phyloP scores from a whole-genome alignment of 1,139 yeast genomes.

The Chernovozyma aurita region DNA sequence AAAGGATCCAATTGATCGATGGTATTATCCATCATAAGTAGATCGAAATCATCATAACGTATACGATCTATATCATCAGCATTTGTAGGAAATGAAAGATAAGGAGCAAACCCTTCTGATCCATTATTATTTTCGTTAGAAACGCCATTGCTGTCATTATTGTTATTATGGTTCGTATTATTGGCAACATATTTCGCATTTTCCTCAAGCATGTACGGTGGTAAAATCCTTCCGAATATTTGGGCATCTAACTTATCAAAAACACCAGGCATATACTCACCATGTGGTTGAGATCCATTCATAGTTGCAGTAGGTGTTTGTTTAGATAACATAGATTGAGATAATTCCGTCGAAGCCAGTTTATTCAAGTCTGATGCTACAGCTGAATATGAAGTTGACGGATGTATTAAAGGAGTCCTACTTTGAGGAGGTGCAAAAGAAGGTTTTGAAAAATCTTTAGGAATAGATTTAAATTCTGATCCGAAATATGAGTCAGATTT shows the following conservation, averaged over 20 bases:
- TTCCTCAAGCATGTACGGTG: conserved; percentile 70
- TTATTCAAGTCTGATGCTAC: neutral
- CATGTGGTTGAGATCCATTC: conserved; percentile 3
- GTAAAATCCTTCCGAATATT: conserved; percentile 75
- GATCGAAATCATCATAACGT: conserved; percentile 18
- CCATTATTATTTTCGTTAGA: neutral
- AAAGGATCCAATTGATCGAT: conserved; percentile 23
- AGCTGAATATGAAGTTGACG: neutral
- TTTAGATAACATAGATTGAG: neutral
- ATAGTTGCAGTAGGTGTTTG: neutral
- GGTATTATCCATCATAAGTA: conserved; percentile 10
- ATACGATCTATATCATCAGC: conserved; percentile 6
- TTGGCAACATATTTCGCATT: conserved; percentile 13
- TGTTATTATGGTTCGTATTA: neutral
- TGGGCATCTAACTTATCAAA: conserved; percentile 82
- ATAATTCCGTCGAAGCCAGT: neutral
- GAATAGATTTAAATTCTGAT: neutral
- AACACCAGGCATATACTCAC: conserved; percentile 65
- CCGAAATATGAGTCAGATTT: neutral
- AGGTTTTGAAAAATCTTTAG: neutral
- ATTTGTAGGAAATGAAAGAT: neutral
- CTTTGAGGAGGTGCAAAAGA: neutral
- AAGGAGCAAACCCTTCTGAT: neutral
- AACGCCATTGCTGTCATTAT: neutral
- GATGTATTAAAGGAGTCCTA: neutral